These are phyloP conservation scores for Podila clonocystis DNA, from an alignment of 192 early-diverging fungal genomes.

Conservation along the genomic window DNA sequence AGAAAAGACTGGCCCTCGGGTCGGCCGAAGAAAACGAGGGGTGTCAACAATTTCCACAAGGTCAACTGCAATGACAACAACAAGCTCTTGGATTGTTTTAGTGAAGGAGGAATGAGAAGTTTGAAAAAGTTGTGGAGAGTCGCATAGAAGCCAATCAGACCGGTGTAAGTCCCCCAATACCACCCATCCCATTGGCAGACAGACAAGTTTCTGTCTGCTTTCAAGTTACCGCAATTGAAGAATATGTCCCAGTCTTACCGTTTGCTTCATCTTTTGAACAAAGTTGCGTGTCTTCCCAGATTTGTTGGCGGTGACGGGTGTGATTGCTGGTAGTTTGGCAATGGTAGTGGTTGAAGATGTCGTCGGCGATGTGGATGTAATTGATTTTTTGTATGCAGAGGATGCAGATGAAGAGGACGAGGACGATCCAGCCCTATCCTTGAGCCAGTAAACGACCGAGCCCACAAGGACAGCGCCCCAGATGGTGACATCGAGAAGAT, in stretches of 20 bases:
- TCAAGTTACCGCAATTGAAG: background rate
- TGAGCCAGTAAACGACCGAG: constrained; percentile 52
- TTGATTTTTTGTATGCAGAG: constrained; percentile 19
- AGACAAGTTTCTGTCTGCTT: background rate
- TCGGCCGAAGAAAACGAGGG: too few relatives aligned
- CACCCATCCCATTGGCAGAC: too few relatives aligned
- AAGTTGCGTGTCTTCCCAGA: constrained; percentile 54
- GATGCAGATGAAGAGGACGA: constrained; percentile 23
- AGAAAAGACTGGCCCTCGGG: too few relatives aligned
- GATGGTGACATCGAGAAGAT: constrained; percentile 60
- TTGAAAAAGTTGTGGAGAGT: too few relatives aligned
- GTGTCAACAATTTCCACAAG: too few relatives aligned
- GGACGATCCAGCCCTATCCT: constrained; percentile 18
- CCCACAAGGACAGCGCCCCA: constrained; percentile 56
- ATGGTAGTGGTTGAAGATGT: background rate
- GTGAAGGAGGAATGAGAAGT: too few relatives aligned
- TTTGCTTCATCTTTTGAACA: constrained; percentile 65
- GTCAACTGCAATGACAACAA: too few relatives aligned
- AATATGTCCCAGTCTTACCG: constrained; percentile 17
- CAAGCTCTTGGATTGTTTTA: too few relatives aligned
- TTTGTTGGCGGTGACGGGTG: constrained; percentile 4
- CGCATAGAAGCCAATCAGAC: too few relatives aligned
- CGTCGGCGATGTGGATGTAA: too few relatives aligned
- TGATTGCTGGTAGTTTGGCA: constrained; percentile 22
- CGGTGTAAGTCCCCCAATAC: too few relatives aligned